These are phyloP conservation scores for Amyloporia xantha DNA, from an alignment of 768 basidiomycete species.

Conservation along the genomic window DNA sequence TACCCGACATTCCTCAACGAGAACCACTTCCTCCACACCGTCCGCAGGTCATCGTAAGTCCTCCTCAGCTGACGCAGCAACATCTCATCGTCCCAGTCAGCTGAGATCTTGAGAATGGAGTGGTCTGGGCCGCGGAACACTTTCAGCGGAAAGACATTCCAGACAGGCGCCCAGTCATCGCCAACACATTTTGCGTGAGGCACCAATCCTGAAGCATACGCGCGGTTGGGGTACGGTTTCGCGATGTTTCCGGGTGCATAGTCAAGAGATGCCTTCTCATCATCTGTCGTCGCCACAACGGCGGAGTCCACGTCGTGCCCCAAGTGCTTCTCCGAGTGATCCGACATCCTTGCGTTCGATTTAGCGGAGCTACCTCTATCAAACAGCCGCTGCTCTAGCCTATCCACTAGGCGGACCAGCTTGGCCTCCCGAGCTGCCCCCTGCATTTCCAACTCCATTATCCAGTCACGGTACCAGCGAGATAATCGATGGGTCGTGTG, in stretches of 20 bases:
- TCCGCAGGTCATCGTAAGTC: slow-evolving; percentile 14
- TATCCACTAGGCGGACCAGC: neutral
- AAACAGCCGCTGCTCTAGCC: slow-evolving; percentile 3
- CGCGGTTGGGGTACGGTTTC: slow-evolving; percentile 8
- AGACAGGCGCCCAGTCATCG: slow-evolving; percentile 11
- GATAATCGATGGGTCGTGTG: too few species aligned
- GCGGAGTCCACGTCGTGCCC: neutral
- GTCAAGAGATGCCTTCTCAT: neutral
- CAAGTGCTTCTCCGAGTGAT: too few species aligned
- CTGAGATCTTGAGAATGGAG: slow-evolving; percentile 10
- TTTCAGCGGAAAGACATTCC: slow-evolving; percentile 18
- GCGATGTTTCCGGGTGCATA: neutral
- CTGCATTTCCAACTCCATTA: too few species aligned
- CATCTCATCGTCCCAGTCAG: slow-evolving; percentile 16
- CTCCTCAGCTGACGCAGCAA: slow-evolving; percentile 9
- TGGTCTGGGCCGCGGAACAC: slow-evolving; percentile 15
- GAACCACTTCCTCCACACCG: slow-evolving; percentile 16
- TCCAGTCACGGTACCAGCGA: too few species aligned
- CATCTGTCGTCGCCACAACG: neutral
- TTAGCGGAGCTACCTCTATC: neutral
- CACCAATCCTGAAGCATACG: slow-evolving; percentile 11
- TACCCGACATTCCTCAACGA: slow-evolving; percentile 15
- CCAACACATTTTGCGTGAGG: neutral
- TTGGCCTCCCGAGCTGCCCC: too few species aligned
- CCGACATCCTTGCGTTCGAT: too few species aligned